Conservation (phyloP, 768 basidiomycete species). For the Tubosaeta brunneosetosa region DNA sequence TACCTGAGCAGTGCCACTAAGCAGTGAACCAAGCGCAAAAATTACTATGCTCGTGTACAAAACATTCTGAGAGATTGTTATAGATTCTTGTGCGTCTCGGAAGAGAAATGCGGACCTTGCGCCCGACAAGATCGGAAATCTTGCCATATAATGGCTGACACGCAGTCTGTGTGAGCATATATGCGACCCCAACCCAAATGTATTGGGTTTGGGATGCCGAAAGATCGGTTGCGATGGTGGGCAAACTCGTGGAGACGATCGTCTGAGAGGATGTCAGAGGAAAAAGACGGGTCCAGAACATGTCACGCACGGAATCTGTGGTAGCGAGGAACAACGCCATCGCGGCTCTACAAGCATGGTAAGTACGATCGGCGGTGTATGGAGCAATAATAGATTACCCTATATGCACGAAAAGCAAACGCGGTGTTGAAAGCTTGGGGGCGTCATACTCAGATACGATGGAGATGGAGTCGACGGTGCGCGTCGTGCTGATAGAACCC, state of each 20-base stretch:
- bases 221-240: conserved; percentile 72
- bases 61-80: conserved; percentile 43
- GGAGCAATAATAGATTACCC: conserved; percentile 42
- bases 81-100: not conserved
- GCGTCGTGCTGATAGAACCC: conserved; percentile 16
- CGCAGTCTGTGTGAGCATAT: conserved; percentile 83
- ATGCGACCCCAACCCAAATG: conserved; percentile 82
- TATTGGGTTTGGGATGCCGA: conserved; percentile 66
- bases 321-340: conserved; percentile 81
- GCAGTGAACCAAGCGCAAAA: conserved; percentile 72
- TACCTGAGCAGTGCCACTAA: conserved; percentile 75
- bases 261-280: conserved; percentile 33
- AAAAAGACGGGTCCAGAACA: not conserved
- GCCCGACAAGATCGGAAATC: conserved; percentile 73
- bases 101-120: conserved; percentile 51
- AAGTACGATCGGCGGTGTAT: conserved; percentile 8
- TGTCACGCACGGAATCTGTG: conserved; percentile 66
- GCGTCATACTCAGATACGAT: conserved; percentile 18
- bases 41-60: conserved; percentile 69
- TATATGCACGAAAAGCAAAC: conserved; percentile 60
- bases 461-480: conserved; percentile 21
- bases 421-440: conserved; percentile 44
- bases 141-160: conserved; percentile 80
- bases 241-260: conserved; percentile 79
- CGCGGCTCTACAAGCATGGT: conserved; percentile 51